These are phyloP conservation scores for Cryptosporidium bovis DNA, from an alignment of 169 alveolate genomes.

Conservation along the genomic window DNA sequence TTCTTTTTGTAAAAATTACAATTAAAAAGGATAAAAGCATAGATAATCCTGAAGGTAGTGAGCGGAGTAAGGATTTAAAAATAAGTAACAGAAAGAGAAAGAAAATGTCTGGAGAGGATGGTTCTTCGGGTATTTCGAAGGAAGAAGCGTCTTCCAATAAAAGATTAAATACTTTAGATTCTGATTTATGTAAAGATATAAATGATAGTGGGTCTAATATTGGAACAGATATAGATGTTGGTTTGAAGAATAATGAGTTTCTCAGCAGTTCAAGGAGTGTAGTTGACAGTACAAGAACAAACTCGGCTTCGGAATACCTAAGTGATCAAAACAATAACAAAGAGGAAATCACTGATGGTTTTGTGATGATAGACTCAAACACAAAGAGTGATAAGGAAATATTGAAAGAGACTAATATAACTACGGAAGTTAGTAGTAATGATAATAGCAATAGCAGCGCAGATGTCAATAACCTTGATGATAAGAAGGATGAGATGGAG, in stretches of 20 bases:
- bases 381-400: background rate
- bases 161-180: no score
- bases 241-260: background rate
- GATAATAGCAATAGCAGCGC: conserved; percentile 4
- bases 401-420: background rate
- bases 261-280: background rate
- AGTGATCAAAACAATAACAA: background rate
- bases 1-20: conserved; percentile 23
- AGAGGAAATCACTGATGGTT: conserved; percentile 5
- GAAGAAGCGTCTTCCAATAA: conserved; percentile 11
- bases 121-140: conserved; percentile 11
- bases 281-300: background rate
- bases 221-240: background rate
- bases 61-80: conserved; percentile 66
- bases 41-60: conserved; percentile 32
- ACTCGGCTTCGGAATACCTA: no score
- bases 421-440: background rate
- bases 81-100: conserved; percentile 36
- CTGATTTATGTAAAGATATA: background rate
- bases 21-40: conserved; percentile 12
- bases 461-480: background rate
- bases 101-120: conserved; percentile 44
- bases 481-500: no score
- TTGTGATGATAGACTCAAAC: background rate
- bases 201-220: background rate